phyloP scores from a whole-genome alignment of 129 eudicot genomes.

The Sambucus nigra region DNA sequence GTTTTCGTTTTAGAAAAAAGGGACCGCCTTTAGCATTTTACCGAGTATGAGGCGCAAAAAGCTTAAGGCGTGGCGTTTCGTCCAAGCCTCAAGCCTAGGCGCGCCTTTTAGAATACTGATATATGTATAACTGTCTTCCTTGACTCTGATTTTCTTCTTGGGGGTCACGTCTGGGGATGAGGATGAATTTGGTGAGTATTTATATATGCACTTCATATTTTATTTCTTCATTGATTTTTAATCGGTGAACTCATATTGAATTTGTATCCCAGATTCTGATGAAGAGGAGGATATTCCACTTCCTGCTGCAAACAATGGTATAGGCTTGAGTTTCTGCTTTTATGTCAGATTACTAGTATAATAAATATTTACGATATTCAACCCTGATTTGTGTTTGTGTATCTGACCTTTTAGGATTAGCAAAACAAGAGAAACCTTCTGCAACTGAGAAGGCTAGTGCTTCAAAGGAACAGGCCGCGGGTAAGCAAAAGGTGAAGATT shows the following conservation, averaged over 20 bases:
- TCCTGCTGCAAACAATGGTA: constrained; percentile 43
- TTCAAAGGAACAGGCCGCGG: constrained; percentile 27
- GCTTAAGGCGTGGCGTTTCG: too few relatives aligned
- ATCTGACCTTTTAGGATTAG: constrained; percentile 25
- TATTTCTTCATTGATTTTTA: neutral
- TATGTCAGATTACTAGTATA: neutral
- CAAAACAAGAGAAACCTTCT: constrained; percentile 34
- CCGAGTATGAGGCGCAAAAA: too few relatives aligned
- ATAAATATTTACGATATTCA: neutral
- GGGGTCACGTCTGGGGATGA: constrained; percentile 23
- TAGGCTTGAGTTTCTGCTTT: neutral
- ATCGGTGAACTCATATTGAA: neutral
- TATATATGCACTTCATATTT: neutral
- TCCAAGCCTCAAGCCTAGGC: too few relatives aligned
- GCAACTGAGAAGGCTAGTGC: constrained; percentile 29
- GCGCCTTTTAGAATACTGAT: too few relatives aligned
- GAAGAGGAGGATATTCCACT: constrained; percentile 42
- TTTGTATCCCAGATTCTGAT: constrained; percentile 28
- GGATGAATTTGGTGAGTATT: constrained; percentile 30
- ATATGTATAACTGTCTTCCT: too few relatives aligned
- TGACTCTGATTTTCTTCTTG: constrained; percentile 27
- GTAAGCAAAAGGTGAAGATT: constrained; percentile 57
- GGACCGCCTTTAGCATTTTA: too few relatives aligned
- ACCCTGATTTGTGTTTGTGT: neutral
- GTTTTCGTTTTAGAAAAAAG: too few relatives aligned